A percentile compares a stretch with the other conserved stretches of the same genome.
Evolutionary conservation across 139 green algal species (phyloP).

Genomic region (Micromonas commoda): DNA sequence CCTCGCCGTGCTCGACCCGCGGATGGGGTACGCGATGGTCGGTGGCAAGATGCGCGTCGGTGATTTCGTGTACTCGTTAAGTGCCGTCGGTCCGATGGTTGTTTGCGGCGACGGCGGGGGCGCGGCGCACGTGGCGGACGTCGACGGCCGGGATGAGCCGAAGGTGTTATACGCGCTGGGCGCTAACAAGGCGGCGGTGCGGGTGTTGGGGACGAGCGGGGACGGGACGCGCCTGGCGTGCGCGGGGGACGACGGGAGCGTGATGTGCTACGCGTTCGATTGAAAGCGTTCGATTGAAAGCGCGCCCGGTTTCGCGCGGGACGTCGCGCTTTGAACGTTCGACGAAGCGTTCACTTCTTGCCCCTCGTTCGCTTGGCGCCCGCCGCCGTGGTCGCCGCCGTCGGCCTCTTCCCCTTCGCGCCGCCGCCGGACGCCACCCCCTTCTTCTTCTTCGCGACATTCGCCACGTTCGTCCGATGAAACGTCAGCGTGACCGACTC

Average conservation of each 20-base stretch:
- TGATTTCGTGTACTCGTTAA: conserved; percentile 68
- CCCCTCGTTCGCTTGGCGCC: not conserved
- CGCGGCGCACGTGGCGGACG: not conserved
- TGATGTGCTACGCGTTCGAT: not conserved
- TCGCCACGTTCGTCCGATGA: too few relatives aligned
- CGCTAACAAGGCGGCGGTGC: not conserved
- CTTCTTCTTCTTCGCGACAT: not conserved
- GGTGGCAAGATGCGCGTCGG: conserved; percentile 36
- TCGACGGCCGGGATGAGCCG: not conserved
- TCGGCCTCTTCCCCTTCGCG: not conserved
- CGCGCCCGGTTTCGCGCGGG: too few relatives aligned
- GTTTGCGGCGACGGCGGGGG: conserved; percentile 4
- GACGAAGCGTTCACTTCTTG: not conserved
- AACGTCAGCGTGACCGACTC: too few relatives aligned
- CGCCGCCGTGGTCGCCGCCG: not conserved
- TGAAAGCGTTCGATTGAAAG: too few relatives aligned
- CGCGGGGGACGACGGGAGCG: too few relatives aligned
- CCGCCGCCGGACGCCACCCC: too few relatives aligned
- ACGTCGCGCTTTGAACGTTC: too few relatives aligned
- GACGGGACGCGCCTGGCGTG: not conserved
- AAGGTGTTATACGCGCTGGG: not conserved
- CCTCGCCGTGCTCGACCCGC: conserved; percentile 48
- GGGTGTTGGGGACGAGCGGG: not conserved
- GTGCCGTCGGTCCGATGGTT: conserved; percentile 38
- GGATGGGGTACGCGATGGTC: conserved; percentile 34